Base-by-base conservation (phyloP, 306 rosid species). In the Phaseolus lunatus region DNA sequence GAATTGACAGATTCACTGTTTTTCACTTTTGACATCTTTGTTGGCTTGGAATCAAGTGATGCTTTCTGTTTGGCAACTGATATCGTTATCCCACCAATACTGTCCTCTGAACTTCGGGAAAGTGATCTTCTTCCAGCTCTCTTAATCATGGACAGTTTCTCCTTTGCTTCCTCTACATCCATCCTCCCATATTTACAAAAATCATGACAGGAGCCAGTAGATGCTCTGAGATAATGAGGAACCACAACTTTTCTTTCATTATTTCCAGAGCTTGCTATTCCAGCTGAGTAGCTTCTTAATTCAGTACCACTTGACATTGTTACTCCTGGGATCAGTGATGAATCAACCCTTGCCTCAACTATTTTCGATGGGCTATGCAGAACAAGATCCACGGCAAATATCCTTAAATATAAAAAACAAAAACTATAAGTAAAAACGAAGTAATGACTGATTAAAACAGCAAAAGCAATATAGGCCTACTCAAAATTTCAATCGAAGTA, bases 201-300 rank as follows among this genome's bases (percentile, higher is more conserved):
- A 77, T 95, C 97, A 78, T 92, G 99, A 88, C 99, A 95, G 35
- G 99, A 95, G 52, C 97, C 92, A 18, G 81, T 85, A 19, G 97
- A 92, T 49, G 90, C 91, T 84, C 94, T 84, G 27, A 86, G 96
- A 80, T 92, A 90, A 84, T 5, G 89, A 85, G 99, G 92, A 83
- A 66, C 53, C 82, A 65, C 53, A 72, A 54, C 6, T 44, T 78
- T 78, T 65, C 80, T 89, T 70, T 72, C 79, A 22, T 67, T 76
- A 44, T 71, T 85, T 48, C 69, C 86, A 13, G 77, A 66, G 47
- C 73, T 56, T 65, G 63, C 63, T 56, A 78, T 88, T 76, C 89
- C 97, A 31, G 68, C 76, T 13, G 94, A 90, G 76, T 74, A 81
- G 81, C 94, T 83, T 85, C 96, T 88, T 58, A 85, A 58, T 77